phyloP scores from a whole-genome alignment of 2,329 filamentous ascomycete species.

The Fusarium protoensiforme region DNA sequence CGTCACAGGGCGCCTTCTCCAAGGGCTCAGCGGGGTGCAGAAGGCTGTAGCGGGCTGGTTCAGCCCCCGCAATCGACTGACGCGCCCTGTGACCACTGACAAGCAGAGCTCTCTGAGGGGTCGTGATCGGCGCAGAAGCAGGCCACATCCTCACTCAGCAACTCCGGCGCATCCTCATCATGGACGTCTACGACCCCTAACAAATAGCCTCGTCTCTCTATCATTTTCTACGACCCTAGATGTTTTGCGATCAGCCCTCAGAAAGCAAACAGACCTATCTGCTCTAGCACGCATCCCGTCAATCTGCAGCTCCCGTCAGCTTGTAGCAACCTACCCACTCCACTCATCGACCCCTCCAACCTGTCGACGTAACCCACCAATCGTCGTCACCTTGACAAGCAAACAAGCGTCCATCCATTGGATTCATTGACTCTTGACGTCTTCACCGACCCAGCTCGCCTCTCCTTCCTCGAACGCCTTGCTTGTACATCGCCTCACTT shows the following conservation, averaged over 20 bases:
- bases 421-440: constrained; percentile 15
- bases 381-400: constrained; percentile 7
- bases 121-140: constrained; percentile 35
- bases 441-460: constrained; percentile 7
- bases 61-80: constrained; percentile 34
- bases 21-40: constrained; percentile 16
- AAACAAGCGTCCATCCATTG: neutral
- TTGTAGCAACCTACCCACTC: neutral
- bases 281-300: neutral
- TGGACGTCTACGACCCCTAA: constrained; percentile 3
- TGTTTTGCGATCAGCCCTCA: neutral
- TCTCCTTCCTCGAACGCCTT: neutral
- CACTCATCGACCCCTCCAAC: constrained; percentile 23
- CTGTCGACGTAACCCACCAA: constrained; percentile 20
- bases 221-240: neutral
- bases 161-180: constrained; percentile 4
- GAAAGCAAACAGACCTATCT: neutral
- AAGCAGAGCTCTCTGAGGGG: constrained; percentile 5
- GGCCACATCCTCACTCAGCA: constrained; percentile 24
- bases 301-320: neutral
- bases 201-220: neutral
- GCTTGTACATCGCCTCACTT: neutral
- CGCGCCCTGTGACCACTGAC: constrained; percentile 34
- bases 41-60: neutral
- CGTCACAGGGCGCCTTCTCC: constrained; percentile 1